Percentiles rank a stretch among this genome's conserved stretches.
These are phyloP conservation scores for Syzygium syzygioides DNA, from an alignment of 441 rosid genomes.

Conservation along the genomic window DNA sequence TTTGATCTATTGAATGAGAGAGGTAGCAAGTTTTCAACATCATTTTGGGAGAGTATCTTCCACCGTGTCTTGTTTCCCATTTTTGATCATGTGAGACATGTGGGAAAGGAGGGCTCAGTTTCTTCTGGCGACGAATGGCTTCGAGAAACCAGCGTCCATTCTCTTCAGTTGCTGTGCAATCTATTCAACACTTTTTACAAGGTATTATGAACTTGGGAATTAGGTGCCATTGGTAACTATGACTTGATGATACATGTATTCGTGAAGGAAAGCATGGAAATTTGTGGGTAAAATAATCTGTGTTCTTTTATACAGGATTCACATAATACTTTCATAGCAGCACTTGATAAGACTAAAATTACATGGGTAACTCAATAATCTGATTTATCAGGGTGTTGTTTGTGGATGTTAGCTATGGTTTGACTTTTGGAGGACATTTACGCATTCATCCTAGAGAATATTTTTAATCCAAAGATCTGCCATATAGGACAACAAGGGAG, in stretches of 20 bases:
- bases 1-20: constrained; percentile 98
- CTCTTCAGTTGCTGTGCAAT: constrained; percentile 97
- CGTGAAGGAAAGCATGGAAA: not conserved
- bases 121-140: constrained; percentile 85
- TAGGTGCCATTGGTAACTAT: not conserved
- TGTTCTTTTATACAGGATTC: not conserved
- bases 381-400: not conserved
- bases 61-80: constrained; percentile 98
- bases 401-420: not conserved
- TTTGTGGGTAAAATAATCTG: not conserved
- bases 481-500: not conserved
- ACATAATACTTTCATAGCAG: not conserved
- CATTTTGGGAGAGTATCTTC: constrained; percentile 99
- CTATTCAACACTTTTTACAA: constrained; percentile 98
- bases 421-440: not conserved
- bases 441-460: not conserved
- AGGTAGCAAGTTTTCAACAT: constrained; percentile 87
- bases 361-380: not conserved
- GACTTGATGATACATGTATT: not conserved
- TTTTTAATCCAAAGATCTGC: not conserved
- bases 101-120: constrained; percentile 75
- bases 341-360: not conserved
- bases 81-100: constrained; percentile 95
- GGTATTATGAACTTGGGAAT: constrained; percentile 35
- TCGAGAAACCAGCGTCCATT: constrained; percentile 98